Evolutionary conservation across 306 rosid species (phyloP).

Genomic region (Prinsepia uniflora): DNA sequence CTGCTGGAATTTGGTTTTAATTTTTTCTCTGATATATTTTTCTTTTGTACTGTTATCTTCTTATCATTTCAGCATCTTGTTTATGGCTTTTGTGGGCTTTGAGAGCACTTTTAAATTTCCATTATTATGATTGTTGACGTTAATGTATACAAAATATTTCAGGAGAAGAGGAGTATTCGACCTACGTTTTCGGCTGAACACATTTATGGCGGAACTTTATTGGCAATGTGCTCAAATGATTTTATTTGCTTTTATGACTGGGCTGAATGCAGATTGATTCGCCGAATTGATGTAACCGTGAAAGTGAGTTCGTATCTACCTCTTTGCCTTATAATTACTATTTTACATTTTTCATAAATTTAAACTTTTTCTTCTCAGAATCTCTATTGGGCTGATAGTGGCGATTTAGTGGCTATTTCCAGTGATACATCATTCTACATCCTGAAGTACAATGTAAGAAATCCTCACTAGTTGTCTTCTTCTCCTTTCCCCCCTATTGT

Average conservation of each 20-base stretch:
- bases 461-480: slow-evolving; percentile 18
- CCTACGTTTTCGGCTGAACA: slow-evolving; percentile 95
- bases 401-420: slow-evolving; percentile 86
- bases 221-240: slow-evolving; percentile 99
- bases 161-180: slow-evolving; percentile 92
- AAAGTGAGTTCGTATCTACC: slow-evolving; percentile 53
- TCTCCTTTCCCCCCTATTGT: slow-evolving; percentile 3
- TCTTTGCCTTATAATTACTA: not conserved
- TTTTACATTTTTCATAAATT: slow-evolving; percentile 12
- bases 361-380: slow-evolving; percentile 48
- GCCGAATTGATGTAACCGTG: slow-evolving; percentile 91
- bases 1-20: not conserved
- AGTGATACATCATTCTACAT: slow-evolving; percentile 92
- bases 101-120: not conserved
- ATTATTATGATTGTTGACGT: not conserved
- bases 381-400: slow-evolving; percentile 99
- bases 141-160: slow-evolving; percentile 31
- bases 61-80: not conserved
- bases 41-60: not conserved
- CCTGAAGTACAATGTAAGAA: slow-evolving; percentile 89
- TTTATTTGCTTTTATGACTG: slow-evolving; percentile 98
- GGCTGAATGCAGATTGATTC: slow-evolving; percentile 95
- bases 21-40: not conserved
- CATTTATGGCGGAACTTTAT: slow-evolving; percentile 78
- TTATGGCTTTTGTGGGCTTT: slow-evolving; percentile 11